phyloP scores from a whole-genome alignment of 345 rosid species.

The Pugionium dolabratum region DNA sequence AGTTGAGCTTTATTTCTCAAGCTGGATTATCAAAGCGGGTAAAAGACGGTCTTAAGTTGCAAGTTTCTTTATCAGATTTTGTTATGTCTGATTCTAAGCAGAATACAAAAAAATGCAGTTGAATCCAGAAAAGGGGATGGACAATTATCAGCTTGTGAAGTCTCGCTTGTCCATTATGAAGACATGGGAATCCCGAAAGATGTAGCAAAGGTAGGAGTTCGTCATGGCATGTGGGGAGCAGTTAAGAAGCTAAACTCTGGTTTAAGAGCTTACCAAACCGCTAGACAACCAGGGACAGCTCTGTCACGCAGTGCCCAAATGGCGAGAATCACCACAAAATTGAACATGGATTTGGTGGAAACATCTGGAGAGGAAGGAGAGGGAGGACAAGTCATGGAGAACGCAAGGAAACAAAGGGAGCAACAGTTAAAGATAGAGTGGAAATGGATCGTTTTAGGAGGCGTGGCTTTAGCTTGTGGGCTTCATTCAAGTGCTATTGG shows the following conservation, averaged over 20 bases:
- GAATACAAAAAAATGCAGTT: slow-evolving; percentile 45
- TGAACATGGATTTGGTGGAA: slow-evolving; percentile 49
- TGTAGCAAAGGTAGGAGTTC: slow-evolving; percentile 87
- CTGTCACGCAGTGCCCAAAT: slow-evolving; percentile 69
- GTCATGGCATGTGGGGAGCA: slow-evolving; percentile 99
- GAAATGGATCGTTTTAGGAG: slow-evolving; percentile 87
- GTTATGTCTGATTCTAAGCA: background rate
- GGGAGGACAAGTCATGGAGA: slow-evolving; percentile 17
- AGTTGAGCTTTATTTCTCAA: slow-evolving; percentile 82
- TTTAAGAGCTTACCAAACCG: slow-evolving; percentile 83
- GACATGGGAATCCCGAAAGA: slow-evolving; percentile 99
- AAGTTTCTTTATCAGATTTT: background rate
- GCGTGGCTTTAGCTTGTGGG: slow-evolving; percentile 76
- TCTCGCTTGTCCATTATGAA: slow-evolving; percentile 78
- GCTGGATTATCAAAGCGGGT: slow-evolving; percentile 94
- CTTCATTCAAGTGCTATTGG: slow-evolving; percentile 74
- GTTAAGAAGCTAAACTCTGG: slow-evolving; percentile 84
- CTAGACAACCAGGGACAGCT: slow-evolving; percentile 54
- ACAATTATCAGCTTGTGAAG: slow-evolving; percentile 79
- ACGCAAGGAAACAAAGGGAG: slow-evolving; percentile 17
- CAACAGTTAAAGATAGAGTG: slow-evolving; percentile 51
- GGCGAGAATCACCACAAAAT: slow-evolving; percentile 74
- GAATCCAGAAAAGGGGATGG: slow-evolving; percentile 91
- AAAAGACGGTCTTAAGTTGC: slow-evolving; percentile 1
- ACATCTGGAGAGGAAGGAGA: slow-evolving; percentile 45